These are phyloP conservation scores for Decorospora gaudefroyi DNA, from an alignment of 2,329 filamentous ascomycete species.

Conservation along the genomic window DNA sequence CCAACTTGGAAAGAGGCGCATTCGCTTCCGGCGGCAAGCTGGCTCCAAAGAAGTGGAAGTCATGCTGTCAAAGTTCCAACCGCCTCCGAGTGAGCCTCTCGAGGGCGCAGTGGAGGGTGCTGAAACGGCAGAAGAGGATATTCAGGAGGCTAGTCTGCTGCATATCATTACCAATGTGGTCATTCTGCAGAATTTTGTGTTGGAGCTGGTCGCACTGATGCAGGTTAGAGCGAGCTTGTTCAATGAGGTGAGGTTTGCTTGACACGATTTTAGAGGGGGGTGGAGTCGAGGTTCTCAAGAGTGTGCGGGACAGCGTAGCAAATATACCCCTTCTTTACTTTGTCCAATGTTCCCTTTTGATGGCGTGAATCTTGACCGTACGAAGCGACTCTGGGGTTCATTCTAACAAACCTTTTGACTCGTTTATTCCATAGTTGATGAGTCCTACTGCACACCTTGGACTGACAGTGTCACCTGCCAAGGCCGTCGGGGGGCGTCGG, in stretches of 20 bases:
- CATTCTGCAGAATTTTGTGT: slow-evolving; percentile 56
- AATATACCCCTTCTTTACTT: no score
- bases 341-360: no score
- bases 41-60: slow-evolving; percentile 38
- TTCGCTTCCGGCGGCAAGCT: slow-evolving; percentile 39
- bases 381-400: no score
- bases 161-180: slow-evolving; percentile 58
- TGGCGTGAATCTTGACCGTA: no score
- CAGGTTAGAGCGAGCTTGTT: slow-evolving; percentile 56
- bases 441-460: no score
- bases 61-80: slow-evolving; percentile 44
- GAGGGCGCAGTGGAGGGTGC: slow-evolving; percentile 23
- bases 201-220: slow-evolving; percentile 55
- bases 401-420: no score
- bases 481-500: slow-evolving; percentile 9
- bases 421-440: no score
- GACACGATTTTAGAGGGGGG: no score
- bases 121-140: slow-evolving; percentile 32
- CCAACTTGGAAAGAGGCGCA: slow-evolving; percentile 42
- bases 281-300: no score
- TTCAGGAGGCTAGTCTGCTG: slow-evolving; percentile 52
- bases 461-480: slow-evolving; percentile 7
- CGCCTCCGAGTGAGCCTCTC: slow-evolving; percentile 36
- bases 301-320: no score
- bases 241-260: slow-evolving; percentile 52